Base-by-base conservation (phyloP, 352 stramenopile genomes). In the Phytophthora foliorum region DNA sequence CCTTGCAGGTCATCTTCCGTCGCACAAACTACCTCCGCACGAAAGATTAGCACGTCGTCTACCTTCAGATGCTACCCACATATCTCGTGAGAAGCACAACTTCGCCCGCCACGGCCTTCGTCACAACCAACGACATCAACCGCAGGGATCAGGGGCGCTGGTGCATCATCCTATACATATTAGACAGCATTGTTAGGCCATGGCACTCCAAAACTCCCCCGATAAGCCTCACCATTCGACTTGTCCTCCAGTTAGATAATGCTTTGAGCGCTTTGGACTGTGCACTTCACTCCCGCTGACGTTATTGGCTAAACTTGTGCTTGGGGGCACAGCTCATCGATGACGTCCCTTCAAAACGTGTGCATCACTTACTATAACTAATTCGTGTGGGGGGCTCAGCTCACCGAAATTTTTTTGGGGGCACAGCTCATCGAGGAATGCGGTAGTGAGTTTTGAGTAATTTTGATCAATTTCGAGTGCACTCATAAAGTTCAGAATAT, bases 61-160 rank as follows among this genome's bases (percentile, higher is more conserved):
- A 51, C 19, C 21, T 31, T 51, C n/a, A 32, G 6, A 7, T 51
- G 8, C 9, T 31, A 8, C 6, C 44, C 44, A 6, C 44, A 51
- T 8, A 51, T 16, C 10, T 51, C 44, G 44, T 56, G 29, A 1
- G 49, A 32, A 1, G 49, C 2, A 14, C 49, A 56, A 19, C 31
- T 56, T n/a, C n/a, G 9, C 17, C 49, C 29, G 4, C 49, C 49
- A 11, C 21, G 3, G 6, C 31, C 31, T 32, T 45, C 31, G 19
- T 56, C 31, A 25, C 49, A 56, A 16, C 49, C 49, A 11, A 56
- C 49, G 8, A 45, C 29, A 56, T 56, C 49, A 4, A 56, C 31
- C 5, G 3, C 31, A 1, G 49, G 6, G 8, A 56, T 44, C 5
- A 56, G 17, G 19, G 22, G 44, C 10, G 13, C n/a, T 41, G 31